Evolutionary conservation across 176 grass and related monocot species (phyloP).

Genomic region (Luzula sylvatica): DNA sequence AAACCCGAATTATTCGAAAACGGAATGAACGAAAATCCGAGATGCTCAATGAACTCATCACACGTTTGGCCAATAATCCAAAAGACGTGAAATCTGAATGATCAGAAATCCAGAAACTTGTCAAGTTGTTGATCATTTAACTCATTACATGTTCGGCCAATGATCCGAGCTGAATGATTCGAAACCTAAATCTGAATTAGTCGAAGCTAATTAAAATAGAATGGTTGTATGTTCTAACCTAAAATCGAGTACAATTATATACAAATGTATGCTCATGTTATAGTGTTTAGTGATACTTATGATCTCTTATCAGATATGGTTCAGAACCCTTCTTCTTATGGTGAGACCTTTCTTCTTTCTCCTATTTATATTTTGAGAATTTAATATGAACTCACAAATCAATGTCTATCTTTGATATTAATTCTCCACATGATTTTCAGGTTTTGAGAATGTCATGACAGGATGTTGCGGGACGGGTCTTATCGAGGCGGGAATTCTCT

Average conservation of each 20-base stretch:
- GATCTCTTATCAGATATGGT: conserved; percentile 26
- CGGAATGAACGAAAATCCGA: no score
- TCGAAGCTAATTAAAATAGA: conserved; percentile 34
- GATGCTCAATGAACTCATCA: no score
- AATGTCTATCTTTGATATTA: no score
- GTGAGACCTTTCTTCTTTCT: conserved; percentile 38
- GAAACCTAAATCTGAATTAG: conserved; percentile 8
- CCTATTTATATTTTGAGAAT: background rate
- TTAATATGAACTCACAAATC: no score
- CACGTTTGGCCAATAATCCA: no score
- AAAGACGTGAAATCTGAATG: no score
- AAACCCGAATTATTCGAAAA: no score
- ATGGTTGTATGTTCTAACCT: conserved; percentile 19
- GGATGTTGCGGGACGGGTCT: conserved; percentile 65
- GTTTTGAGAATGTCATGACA: conserved; percentile 56
- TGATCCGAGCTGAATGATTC: conserved; percentile 29
- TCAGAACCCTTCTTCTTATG: conserved; percentile 29
- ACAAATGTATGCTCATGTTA: conserved; percentile 36
- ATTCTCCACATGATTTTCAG: conserved; percentile 12
- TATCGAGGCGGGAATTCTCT: conserved; percentile 58
- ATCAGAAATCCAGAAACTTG: no score
- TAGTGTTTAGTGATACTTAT: conserved; percentile 39
- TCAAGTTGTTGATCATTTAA: no score
- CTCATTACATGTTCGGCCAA: conserved; percentile 59
- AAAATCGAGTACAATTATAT: no score